phyloP scores from a whole-genome alignment of 225 moss, liverwort and hornwort species.

The Straminergon stramineum region DNA sequence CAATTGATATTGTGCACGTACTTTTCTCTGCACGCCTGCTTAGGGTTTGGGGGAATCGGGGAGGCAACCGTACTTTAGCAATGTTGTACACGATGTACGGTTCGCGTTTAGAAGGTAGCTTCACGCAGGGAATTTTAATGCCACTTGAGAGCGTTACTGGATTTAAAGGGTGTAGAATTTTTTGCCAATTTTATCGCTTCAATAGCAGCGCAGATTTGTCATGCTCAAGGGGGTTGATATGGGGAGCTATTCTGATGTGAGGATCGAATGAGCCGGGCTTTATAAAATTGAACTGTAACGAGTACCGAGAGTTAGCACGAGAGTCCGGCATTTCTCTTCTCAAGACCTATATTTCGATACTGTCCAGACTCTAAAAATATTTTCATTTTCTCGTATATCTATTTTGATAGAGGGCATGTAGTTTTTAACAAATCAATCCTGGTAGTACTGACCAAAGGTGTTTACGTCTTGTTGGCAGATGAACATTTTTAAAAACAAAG shows the following conservation, averaged over 20 bases:
- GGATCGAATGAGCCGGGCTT: not conserved
- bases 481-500: constrained; percentile 10
- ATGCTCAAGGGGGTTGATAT: not conserved
- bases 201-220: not conserved
- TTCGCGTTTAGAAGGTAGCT: not conserved
- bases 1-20: not conserved
- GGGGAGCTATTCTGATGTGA: not conserved
- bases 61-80: not conserved
- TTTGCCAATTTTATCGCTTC: not conserved
- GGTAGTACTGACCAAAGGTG: constrained; percentile 15
- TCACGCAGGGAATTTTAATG: not conserved
- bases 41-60: not conserved
- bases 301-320: not conserved
- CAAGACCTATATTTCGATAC: not conserved
- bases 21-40: not conserved
- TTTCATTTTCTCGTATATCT: not conserved
- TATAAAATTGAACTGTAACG: not conserved
- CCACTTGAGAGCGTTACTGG: not conserved
- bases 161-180: not conserved
- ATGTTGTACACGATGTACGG: not conserved
- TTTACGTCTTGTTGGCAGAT: constrained; percentile 39
- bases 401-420: not conserved
- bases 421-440: not conserved
- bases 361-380: not conserved
- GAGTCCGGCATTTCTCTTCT: not conserved